Percentiles rank a stretch among this genome's conserved stretches.
Evolutionary conservation across 306 rosid genomes (phyloP).

Genomic region (Sicyos baderoa): DNA sequence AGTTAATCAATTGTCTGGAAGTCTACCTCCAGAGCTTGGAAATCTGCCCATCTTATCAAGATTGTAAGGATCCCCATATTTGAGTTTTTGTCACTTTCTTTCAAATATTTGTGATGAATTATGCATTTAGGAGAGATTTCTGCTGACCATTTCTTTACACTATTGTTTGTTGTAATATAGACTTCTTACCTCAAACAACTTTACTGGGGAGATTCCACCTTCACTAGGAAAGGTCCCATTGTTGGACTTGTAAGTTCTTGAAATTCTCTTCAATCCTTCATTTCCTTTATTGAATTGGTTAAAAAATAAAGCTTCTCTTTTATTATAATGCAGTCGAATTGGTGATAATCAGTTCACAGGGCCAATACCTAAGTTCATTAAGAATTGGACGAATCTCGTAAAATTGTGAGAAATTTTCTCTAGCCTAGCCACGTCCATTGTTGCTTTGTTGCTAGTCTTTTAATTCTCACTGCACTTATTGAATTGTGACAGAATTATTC

Average conservation of each 20-base stretch:
- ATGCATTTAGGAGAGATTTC: background rate
- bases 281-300: background rate
- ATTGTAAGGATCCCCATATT: conserved; percentile 38
- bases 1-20: conserved; percentile 53
- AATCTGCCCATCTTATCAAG: conserved; percentile 37
- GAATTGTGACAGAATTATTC: conserved; percentile 36
- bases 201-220: conserved; percentile 55
- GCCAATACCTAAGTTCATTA: conserved; percentile 45
- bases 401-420: conserved; percentile 35
- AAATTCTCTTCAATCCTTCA: background rate
- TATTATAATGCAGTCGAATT: conserved; percentile 48
- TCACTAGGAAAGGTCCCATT: conserved; percentile 36
- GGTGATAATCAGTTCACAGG: conserved; percentile 53
- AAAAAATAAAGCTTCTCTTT: background rate
- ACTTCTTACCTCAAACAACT: conserved; percentile 53
- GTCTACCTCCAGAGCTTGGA: conserved; percentile 57
- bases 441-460: background rate
- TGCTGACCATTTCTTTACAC: background rate
- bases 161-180: conserved; percentile 24
- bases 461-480: conserved; percentile 9
- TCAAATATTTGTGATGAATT: background rate
- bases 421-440: background rate
- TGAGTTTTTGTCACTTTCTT: background rate
- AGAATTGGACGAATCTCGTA: conserved; percentile 41
- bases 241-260: conserved; percentile 45